Percentiles rank a stretch among this genome's conserved stretches.
Evolutionary conservation across 2,329 filamentous ascomycete genomes (phyloP).

Genomic region (Sporothrix humicola): DNA sequence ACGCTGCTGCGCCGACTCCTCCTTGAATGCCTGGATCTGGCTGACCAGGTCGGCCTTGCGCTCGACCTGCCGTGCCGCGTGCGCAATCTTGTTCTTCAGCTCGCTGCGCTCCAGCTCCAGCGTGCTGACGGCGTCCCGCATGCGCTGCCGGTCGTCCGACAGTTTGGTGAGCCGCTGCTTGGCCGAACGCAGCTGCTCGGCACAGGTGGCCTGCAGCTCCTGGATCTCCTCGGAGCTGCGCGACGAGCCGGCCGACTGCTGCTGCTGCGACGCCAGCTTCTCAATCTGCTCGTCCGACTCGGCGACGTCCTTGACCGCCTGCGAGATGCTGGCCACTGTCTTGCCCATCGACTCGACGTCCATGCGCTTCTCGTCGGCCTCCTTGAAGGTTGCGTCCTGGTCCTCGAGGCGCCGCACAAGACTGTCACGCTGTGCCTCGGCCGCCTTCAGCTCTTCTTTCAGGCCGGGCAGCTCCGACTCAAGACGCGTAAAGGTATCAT

Average conservation of each 20-base stretch:
- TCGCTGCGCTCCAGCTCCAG: slow-evolving; percentile 81
- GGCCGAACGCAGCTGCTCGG: slow-evolving; percentile 68
- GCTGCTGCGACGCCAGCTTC: slow-evolving; percentile 72
- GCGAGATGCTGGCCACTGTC: slow-evolving; percentile 75
- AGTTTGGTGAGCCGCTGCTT: slow-evolving; percentile 71
- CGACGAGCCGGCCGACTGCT: slow-evolving; percentile 46
- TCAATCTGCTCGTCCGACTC: slow-evolving; percentile 75
- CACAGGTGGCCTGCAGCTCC: slow-evolving; percentile 69
- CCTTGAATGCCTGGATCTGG: slow-evolving; percentile 76
- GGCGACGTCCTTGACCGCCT: slow-evolving; percentile 72
- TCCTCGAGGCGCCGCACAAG: slow-evolving; percentile 68
- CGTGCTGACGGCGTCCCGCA: slow-evolving; percentile 68
- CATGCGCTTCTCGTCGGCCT: slow-evolving; percentile 61
- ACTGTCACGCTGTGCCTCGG: slow-evolving; percentile 64
- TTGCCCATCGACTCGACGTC: slow-evolving; percentile 73
- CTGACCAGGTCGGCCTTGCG: slow-evolving; percentile 74
- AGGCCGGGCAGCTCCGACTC: slow-evolving; percentile 73
- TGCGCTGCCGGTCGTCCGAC: slow-evolving; percentile 71
- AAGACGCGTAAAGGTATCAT: slow-evolving; percentile 72
- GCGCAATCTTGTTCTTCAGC: slow-evolving; percentile 72
- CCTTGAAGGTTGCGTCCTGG: slow-evolving; percentile 69
- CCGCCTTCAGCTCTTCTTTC: slow-evolving; percentile 61
- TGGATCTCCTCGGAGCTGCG: slow-evolving; percentile 84
- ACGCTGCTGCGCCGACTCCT: slow-evolving; percentile 70
- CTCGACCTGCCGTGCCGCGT: slow-evolving; percentile 75